Conservation (phyloP, 1,139 yeast genomes). For the Kazachstania sp. region DNA sequence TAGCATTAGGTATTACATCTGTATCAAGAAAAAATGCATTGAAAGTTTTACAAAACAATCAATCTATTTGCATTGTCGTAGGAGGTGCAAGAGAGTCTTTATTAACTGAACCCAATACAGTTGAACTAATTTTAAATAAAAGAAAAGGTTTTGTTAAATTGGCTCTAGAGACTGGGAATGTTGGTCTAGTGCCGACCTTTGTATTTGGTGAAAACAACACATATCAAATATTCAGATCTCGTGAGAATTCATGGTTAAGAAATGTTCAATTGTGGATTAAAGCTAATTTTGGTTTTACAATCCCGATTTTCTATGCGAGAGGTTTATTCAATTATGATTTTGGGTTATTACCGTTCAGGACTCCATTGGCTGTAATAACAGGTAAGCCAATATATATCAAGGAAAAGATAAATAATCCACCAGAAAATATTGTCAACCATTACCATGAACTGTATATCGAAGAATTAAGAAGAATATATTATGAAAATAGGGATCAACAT, state of each 20-base stretch:
- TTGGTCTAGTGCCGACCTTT: slow-evolving; percentile 74
- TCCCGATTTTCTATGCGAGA: slow-evolving; percentile 87
- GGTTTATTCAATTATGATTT: slow-evolving; percentile 90
- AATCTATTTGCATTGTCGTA: slow-evolving; percentile 78
- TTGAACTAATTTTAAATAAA: slow-evolving; percentile 61
- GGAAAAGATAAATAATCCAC: slow-evolving; percentile 43
- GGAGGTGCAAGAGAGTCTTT: slow-evolving; percentile 95
- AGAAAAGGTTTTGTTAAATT: slow-evolving; percentile 84
- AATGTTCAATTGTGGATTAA: slow-evolving; percentile 67
- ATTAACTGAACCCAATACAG: slow-evolving; percentile 51
- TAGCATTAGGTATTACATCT: slow-evolving; percentile 75
- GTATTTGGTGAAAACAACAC: slow-evolving; percentile 90
- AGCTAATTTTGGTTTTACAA: slow-evolving; percentile 63
- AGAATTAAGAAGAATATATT: slow-evolving; percentile 56
- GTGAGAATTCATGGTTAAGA: slow-evolving; percentile 43
- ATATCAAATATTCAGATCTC: slow-evolving; percentile 54
- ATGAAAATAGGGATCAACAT: slow-evolving; percentile 57
- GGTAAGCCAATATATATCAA: slow-evolving; percentile 70
- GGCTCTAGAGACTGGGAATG: slow-evolving; percentile 73
- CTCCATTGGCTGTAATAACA: slow-evolving; percentile 69
- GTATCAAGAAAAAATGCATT: slow-evolving; percentile 72
- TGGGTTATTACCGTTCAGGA: slow-evolving; percentile 80
- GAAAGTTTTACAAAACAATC: slow-evolving; percentile 56
- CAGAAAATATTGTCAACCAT: slow-evolving; percentile 47
- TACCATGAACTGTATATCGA: slow-evolving; percentile 69